Evolutionary conservation across 257 asterid genomes (phyloP).

Genomic region (Solanum lignicaule): DNA sequence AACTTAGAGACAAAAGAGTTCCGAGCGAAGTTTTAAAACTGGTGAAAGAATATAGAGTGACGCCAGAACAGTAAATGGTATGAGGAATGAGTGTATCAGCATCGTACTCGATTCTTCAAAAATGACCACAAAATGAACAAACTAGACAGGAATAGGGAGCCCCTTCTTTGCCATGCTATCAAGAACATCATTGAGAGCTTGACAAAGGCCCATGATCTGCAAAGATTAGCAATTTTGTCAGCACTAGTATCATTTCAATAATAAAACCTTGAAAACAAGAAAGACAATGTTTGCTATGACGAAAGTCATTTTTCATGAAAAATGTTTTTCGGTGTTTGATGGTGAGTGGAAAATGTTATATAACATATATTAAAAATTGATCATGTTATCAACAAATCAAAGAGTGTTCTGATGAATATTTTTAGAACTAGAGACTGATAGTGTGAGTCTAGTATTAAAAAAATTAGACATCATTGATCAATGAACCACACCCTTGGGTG

Average conservation of each 20-base stretch:
- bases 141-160: constrained; percentile 65
- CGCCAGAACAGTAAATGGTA: background rate
- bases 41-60: background rate
- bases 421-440: background rate
- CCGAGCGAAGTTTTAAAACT: background rate
- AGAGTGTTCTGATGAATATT: background rate
- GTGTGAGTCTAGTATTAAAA: background rate
- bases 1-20: background rate
- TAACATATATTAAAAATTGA: background rate
- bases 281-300: background rate
- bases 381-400: background rate
- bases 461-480: background rate
- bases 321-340: background rate
- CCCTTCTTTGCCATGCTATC: constrained; percentile 99
- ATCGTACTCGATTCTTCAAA: background rate
- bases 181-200: constrained; percentile 82
- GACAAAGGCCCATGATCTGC: constrained; percentile 91
- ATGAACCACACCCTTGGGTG: background rate
- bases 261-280: background rate
- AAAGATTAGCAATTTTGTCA: constrained; percentile 3
- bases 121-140: background rate
- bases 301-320: background rate
- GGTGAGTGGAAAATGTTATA: background rate
- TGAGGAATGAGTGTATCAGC: background rate
- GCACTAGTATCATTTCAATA: background rate